A percentile compares a stretch with the other conserved stretches of the same genome.
Evolutionary conservation across 441 rosid genomes (phyloP).

Genomic region (Oxalis stricta): DNA sequence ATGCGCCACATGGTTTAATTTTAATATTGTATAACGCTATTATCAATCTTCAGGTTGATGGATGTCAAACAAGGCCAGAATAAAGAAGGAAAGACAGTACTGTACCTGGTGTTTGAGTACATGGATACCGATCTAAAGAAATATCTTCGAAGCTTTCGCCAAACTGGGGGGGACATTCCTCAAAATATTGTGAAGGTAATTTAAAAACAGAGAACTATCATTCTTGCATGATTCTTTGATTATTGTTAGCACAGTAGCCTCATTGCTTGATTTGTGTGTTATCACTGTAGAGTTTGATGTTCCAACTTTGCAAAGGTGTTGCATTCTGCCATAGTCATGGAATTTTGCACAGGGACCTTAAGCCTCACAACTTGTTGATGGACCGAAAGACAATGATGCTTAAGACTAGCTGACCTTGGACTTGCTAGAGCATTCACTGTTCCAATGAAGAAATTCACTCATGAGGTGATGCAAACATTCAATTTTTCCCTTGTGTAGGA

Average conservation of each 20-base stretch:
- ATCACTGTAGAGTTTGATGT: constrained; percentile 71
- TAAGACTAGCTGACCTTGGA: constrained; percentile 93
- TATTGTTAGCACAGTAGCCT: neutral
- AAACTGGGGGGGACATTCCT: constrained; percentile 43
- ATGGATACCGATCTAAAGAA: constrained; percentile 95
- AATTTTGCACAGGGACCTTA: constrained; percentile 90
- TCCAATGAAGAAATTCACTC: constrained; percentile 87
- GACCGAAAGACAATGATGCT: constrained; percentile 64
- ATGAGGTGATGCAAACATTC: constrained; percentile 54
- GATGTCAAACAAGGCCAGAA: constrained; percentile 87
- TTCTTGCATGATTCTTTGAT: neutral
- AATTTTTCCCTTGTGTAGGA: no score
- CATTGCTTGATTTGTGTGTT: neutral
- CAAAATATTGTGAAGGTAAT: constrained; percentile 39
- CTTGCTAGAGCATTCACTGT: constrained; percentile 83
- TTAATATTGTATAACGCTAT: no score
- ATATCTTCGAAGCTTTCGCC: constrained; percentile 63
- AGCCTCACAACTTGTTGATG: constrained; percentile 93
- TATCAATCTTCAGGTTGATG: constrained; percentile 34
- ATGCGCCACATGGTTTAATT: no score
- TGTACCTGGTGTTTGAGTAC: constrained; percentile 90
- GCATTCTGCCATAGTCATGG: constrained; percentile 97
- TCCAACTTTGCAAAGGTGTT: constrained; percentile 88
- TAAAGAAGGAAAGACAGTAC: constrained; percentile 84
- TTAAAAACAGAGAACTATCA: no score